phyloP scores from a whole-genome alignment of 2,329 filamentous ascomycete genomes.

The Penicillium crustosum region DNA sequence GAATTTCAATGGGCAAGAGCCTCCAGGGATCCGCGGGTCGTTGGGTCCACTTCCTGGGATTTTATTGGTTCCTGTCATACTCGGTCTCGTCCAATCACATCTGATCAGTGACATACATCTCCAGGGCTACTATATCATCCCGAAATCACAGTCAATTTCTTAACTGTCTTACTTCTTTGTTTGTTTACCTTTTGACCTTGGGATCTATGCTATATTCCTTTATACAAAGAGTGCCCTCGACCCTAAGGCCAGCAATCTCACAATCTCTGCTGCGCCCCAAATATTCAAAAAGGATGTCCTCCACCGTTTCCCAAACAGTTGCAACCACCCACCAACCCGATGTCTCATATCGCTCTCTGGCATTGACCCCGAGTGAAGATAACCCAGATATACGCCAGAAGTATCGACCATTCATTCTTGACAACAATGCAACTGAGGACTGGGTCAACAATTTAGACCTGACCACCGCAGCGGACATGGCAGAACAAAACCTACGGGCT shows the following conservation, averaged over 20 bases:
- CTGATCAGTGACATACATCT: neutral
- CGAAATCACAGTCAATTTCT: neutral
- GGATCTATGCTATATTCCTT: neutral
- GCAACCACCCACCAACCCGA: neutral
- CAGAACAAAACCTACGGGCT: constrained; percentile 46
- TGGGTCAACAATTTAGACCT: constrained; percentile 61
- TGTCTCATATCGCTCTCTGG: constrained; percentile 37
- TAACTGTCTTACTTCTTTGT: neutral
- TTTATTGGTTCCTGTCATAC: neutral
- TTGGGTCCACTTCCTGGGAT: neutral
- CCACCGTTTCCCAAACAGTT: constrained; percentile 1
- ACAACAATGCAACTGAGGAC: constrained; percentile 44
- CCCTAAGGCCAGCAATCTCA: neutral
- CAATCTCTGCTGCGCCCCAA: neutral
- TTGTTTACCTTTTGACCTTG: neutral
- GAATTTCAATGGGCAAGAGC: neutral
- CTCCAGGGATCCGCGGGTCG: neutral
- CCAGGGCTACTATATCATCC: neutral
- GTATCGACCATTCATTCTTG: constrained; percentile 60
- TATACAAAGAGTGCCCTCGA: neutral
- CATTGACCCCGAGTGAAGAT: constrained; percentile 50
- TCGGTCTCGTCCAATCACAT: neutral
- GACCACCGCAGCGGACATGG: constrained; percentile 53
- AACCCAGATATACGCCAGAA: constrained; percentile 46
- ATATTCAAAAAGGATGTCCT: constrained; percentile 5